Evolutionary conservation across 179 eudicot genomes (phyloP).

Genomic region (Pouteria campechiana): DNA sequence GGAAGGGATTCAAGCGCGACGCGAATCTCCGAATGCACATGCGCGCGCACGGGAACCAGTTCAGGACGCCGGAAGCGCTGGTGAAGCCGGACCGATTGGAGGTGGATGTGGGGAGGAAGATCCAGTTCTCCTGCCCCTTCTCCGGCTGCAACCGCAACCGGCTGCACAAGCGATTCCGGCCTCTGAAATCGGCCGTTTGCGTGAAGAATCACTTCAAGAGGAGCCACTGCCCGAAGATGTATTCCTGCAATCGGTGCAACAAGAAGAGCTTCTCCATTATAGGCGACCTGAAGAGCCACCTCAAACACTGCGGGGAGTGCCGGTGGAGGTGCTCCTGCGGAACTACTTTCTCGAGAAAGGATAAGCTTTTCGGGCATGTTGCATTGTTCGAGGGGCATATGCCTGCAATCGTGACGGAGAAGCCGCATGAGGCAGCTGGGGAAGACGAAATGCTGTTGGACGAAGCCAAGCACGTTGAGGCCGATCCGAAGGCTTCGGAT

Average conservation of each 20-base stretch:
- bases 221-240: constrained; percentile 91
- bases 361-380: constrained; percentile 83
- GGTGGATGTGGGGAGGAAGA: constrained; percentile 4
- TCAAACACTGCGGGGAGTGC: constrained; percentile 83
- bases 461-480: too few relatives aligned
- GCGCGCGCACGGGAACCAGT: constrained; percentile 80
- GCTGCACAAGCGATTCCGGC: constrained; percentile 57
- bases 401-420: constrained; percentile 29
- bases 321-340: constrained; percentile 91
- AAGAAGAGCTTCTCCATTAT: constrained; percentile 73
- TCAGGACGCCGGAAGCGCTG: constrained; percentile 54
- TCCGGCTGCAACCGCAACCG: constrained; percentile 69
- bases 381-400: constrained; percentile 68
- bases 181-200: constrained; percentile 65
- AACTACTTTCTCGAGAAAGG: constrained; percentile 80
- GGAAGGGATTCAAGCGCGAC: constrained; percentile 82
- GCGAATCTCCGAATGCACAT: constrained; percentile 89
- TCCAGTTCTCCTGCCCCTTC: constrained; percentile 69
- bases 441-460: constrained; percentile 2
- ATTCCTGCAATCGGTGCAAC: constrained; percentile 56
- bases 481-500: too few relatives aligned
- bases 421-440: not conserved
- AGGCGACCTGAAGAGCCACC: constrained; percentile 71
- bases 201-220: constrained; percentile 90
- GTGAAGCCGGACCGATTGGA: constrained; percentile 28